These are phyloP conservation scores for Fusarium sp. DNA, from an alignment of 2,329 filamentous ascomycete genomes.

Conservation along the genomic window DNA sequence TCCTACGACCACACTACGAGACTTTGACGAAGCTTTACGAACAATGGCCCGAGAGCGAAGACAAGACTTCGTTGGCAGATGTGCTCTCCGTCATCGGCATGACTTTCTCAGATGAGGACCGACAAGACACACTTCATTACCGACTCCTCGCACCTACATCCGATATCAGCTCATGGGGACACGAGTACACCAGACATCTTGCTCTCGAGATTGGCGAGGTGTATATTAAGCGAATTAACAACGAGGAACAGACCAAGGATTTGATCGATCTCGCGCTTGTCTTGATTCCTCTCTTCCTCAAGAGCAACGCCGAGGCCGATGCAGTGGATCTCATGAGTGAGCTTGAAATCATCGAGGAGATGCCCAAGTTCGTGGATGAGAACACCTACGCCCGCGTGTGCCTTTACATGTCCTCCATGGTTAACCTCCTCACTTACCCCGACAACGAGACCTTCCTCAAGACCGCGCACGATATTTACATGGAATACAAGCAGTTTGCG, in stretches of 20 bases:
- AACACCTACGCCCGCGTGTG: constrained; percentile 94
- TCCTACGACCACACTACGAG: constrained; percentile 96
- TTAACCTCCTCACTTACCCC: constrained; percentile 95
- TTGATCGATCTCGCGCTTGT: constrained; percentile 84
- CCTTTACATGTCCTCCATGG: constrained; percentile 99
- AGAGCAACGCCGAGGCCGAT: constrained; percentile 97
- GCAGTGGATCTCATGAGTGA: constrained; percentile 97
- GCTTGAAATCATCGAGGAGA: constrained; percentile 94
- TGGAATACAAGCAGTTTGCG: constrained; percentile 89
- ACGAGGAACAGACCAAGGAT: constrained; percentile 86
- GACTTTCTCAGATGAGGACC: constrained; percentile 97
- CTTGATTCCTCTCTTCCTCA: constrained; percentile 92
- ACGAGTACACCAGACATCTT: constrained; percentile 96
- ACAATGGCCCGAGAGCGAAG: constrained; percentile 82
- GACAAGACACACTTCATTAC: constrained; percentile 96
- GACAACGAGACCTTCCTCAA: constrained; percentile 96
- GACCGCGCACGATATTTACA: constrained; percentile 93
- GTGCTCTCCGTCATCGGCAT: constrained; percentile 97
- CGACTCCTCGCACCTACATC: constrained; percentile 88
- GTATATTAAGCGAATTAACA: constrained; percentile 85
- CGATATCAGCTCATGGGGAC: constrained; percentile 96
- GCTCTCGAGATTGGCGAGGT: constrained; percentile 96
- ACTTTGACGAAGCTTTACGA: constrained; percentile 88
- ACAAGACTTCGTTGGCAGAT: constrained; percentile 92
- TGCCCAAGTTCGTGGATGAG: constrained; percentile 89